Evolutionary conservation across 352 stramenopile genomes (phyloP).

Genomic region (Phytophthora citricola): DNA sequence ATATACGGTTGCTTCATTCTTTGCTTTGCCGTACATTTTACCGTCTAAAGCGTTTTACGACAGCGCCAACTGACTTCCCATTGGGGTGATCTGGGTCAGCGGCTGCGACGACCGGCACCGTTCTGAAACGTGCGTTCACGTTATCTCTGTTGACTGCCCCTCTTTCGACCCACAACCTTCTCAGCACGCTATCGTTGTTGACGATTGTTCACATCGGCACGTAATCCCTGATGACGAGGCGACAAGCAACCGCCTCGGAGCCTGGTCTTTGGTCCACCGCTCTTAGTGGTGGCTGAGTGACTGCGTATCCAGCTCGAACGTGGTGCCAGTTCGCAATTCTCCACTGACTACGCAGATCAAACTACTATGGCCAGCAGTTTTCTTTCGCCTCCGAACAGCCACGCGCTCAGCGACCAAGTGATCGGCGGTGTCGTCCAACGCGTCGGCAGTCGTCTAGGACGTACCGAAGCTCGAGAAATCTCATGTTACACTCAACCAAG

Average conservation of each 20-base stretch:
- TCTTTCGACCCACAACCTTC: not conserved
- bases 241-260: not conserved
- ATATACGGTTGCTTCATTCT: too few relatives aligned
- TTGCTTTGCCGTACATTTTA: too few relatives aligned
- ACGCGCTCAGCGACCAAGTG: slow-evolving; percentile 10
- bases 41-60: too few relatives aligned
- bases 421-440: slow-evolving; percentile 13
- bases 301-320: not conserved
- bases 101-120: not conserved
- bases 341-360: not conserved
- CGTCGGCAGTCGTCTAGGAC: not conserved
- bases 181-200: slow-evolving; percentile 21
- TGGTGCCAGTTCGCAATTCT: not conserved
- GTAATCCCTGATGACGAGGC: slow-evolving; percentile 14
- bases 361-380: slow-evolving; percentile 13
- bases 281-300: slow-evolving; percentile 3
- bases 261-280: not conserved
- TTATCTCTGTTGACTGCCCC: slow-evolving; percentile 10
- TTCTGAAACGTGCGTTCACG: slow-evolving; percentile 14
- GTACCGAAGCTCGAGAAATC: not conserved
- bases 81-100: not conserved
- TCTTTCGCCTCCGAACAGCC: slow-evolving; percentile 7
- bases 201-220: slow-evolving; percentile 9
- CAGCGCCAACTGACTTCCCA: too few relatives aligned
- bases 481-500: slow-evolving; percentile 10